These are phyloP conservation scores for Blastobotrys aristatus DNA, from an alignment of 1,139 yeast genomes.

Conservation along the genomic window DNA sequence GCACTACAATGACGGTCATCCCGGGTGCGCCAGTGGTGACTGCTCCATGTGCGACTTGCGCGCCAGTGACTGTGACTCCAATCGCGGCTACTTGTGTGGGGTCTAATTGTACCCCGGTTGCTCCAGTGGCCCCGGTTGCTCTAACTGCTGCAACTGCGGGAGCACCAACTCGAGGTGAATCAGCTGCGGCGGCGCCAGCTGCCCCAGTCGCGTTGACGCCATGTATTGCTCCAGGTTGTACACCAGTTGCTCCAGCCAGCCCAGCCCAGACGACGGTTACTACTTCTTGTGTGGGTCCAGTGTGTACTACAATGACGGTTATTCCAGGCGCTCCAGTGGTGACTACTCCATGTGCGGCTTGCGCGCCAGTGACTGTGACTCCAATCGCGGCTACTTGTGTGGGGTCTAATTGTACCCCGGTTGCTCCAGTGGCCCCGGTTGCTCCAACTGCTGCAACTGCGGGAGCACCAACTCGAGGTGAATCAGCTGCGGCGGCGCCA, in stretches of 20 bases:
- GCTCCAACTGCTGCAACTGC: conserved; percentile 1
- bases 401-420: background rate
- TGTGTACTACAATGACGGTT: background rate
- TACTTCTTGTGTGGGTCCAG: background rate
- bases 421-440: background rate
- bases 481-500: no score
- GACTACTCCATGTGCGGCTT: background rate
- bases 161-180: no score
- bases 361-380: background rate
- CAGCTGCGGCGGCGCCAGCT: no score
- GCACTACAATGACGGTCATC: background rate
- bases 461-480: conserved; percentile 1
- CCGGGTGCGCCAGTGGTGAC: background rate
- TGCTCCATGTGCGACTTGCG: background rate
- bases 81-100: background rate
- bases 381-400: background rate
- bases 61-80: background rate
- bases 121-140: background rate
- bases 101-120: background rate
- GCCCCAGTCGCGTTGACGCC: background rate
- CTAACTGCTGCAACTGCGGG: no score
- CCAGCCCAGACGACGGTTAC: background rate
- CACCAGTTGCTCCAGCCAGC: background rate
- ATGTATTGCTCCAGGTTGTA: background rate
- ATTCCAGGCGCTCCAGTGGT: background rate